Conservation (phyloP, 2,329 filamentous ascomycete species). For the Microdochium paspali region DNA sequence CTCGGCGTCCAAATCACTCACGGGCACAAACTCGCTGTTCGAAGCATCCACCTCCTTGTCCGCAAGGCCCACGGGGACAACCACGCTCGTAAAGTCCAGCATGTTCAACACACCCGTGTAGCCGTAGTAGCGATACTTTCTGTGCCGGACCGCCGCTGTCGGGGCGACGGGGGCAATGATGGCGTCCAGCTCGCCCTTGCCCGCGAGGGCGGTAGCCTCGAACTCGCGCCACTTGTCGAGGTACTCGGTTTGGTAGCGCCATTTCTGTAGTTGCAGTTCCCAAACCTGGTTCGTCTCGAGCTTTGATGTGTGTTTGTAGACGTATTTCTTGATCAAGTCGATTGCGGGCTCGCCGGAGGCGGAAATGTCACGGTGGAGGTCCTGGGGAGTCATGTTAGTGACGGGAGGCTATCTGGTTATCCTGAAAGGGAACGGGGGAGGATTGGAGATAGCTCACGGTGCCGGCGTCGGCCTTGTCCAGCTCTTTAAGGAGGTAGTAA, state of each 20-base stretch:
- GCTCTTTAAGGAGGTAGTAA: slow-evolving; percentile 11
- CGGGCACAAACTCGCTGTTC: slow-evolving; percentile 8
- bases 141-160: slow-evolving; percentile 27
- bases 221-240: slow-evolving; percentile 12
- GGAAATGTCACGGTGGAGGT: slow-evolving; percentile 15
- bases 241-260: slow-evolving; percentile 23
- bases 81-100: slow-evolving; percentile 29
- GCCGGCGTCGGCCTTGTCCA: slow-evolving; percentile 19
- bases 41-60: slow-evolving; percentile 24
- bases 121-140: slow-evolving; percentile 25
- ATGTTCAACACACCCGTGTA: slow-evolving; percentile 25
- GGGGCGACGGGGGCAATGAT: slow-evolving; percentile 30
- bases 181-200: slow-evolving; percentile 19
- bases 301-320: slow-evolving; percentile 10
- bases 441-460: no score
- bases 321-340: slow-evolving; percentile 19
- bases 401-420: no score
- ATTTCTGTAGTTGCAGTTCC: slow-evolving; percentile 18
- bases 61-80: slow-evolving; percentile 32
- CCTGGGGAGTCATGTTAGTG: slow-evolving; percentile 8
- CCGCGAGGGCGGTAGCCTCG: slow-evolving; percentile 8
- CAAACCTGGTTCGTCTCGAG: slow-evolving; percentile 14
- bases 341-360: slow-evolving; percentile 26
- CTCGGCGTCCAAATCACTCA: slow-evolving; percentile 9
- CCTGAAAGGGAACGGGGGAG: no score